Conservation (phyloP, 192 early-diverging fungal species). For the Anaeromyces robustus region DNA sequence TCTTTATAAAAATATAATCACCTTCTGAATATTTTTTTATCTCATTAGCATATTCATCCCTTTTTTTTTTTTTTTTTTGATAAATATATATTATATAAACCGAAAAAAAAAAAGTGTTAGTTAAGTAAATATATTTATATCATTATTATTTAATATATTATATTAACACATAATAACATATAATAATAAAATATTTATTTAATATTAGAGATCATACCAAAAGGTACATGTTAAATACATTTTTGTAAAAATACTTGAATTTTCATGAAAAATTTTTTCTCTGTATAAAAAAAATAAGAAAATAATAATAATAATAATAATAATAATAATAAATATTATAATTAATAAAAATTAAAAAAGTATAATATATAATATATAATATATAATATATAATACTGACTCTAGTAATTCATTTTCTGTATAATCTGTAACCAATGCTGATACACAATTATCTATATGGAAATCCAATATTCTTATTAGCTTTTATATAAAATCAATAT, state of each 20-base stretch:
- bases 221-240: neutral
- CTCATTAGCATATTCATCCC: neutral
- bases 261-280: neutral
- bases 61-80: too few species aligned
- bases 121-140: too few species aligned
- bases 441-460: neutral
- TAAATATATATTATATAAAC: too few species aligned
- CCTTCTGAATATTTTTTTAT: neutral
- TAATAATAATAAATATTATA: too few species aligned
- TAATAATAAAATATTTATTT: too few species aligned
- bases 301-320: too few species aligned
- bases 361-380: too few species aligned
- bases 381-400: neutral
- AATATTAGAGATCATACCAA: too few species aligned
- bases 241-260: neutral
- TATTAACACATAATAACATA: too few species aligned
- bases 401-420: neutral
- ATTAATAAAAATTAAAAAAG: too few species aligned
- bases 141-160: too few species aligned
- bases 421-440: neutral
- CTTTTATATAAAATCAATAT: neutral
- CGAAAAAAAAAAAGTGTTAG: too few species aligned
- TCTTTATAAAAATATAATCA: neutral
- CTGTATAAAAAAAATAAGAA: neutral
- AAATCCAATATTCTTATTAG: neutral